These are phyloP conservation scores for Globisporangium recalcitrans DNA, from an alignment of 352 stramenopile genomes.

Conservation along the genomic window DNA sequence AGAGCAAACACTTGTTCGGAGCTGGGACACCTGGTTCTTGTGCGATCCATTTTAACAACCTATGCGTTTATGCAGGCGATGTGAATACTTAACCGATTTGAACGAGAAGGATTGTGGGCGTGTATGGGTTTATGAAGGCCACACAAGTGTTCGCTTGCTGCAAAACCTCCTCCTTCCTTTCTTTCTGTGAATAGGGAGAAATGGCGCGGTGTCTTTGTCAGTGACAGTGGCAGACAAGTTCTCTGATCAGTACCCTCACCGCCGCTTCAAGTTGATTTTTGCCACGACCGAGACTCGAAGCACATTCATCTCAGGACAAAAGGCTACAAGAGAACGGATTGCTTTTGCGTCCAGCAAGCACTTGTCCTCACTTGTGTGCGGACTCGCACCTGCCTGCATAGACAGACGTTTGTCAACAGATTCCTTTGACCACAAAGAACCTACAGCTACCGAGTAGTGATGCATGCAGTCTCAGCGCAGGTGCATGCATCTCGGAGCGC, in stretches of 20 bases:
- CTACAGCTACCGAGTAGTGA: too few species aligned
- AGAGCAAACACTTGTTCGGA: background rate
- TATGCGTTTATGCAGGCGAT: background rate
- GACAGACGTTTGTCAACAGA: too few species aligned
- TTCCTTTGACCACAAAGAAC: background rate
- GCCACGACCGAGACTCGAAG: too few species aligned
- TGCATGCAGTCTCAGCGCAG: background rate
- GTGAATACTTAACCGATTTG: fast-evolving
- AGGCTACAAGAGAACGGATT: too few species aligned
- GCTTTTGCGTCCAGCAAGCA: too few species aligned
- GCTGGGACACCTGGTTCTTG: background rate
- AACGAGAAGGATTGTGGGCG: background rate
- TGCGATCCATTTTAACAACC: background rate
- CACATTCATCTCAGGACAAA: too few species aligned
- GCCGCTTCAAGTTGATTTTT: constrained; percentile 4
- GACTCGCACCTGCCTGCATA: too few species aligned
- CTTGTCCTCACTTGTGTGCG: too few species aligned
- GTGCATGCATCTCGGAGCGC: background rate
- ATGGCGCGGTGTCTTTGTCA: constrained; percentile 10
- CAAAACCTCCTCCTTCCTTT: background rate
- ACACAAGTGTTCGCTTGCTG: background rate
- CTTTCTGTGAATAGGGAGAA: background rate
- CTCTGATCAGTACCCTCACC: background rate
- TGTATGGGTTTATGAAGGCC: background rate
- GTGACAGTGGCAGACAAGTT: background rate